A percentile compares a stretch with the other conserved stretches of the same genome.
phyloP scores from a whole-genome alignment of 768 basidiomycete species.

The Kwoniella heveanensis region DNA sequence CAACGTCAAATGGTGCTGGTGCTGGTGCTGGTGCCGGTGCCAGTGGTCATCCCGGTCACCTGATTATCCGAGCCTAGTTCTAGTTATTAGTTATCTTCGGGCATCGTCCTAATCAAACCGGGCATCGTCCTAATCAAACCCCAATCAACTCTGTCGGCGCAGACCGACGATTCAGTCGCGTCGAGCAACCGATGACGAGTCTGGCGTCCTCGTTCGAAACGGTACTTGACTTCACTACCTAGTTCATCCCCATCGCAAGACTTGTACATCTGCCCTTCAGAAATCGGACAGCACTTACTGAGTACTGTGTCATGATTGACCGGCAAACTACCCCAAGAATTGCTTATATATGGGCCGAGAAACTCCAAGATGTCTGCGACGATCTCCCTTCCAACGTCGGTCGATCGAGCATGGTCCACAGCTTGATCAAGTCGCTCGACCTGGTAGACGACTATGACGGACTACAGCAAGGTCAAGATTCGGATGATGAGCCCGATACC shows the following conservation, averaged over 20 bases:
- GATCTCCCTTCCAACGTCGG: slow-evolving; percentile 42
- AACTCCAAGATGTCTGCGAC: slow-evolving; percentile 33
- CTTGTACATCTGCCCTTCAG: too few relatives aligned
- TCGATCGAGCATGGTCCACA: slow-evolving; percentile 48
- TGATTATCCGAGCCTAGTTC: not conserved
- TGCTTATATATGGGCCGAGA: slow-evolving; percentile 37
- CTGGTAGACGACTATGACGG: slow-evolving; percentile 20
- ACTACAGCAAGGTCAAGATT: not conserved
- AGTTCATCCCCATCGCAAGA: not conserved
- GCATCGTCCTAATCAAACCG: not conserved
- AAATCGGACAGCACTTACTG: too few relatives aligned
- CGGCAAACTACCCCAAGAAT: not conserved
- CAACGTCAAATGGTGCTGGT: too few relatives aligned
- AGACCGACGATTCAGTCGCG: not conserved
- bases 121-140: too few relatives aligned
- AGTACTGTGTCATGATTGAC: not conserved
- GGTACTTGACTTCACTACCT: too few relatives aligned
- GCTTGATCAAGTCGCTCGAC: slow-evolving; percentile 31
- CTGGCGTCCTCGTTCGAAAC: too few relatives aligned
- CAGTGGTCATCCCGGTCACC: not conserved
- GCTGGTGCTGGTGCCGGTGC: not conserved
- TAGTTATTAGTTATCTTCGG: too few relatives aligned
- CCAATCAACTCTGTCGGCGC: too few relatives aligned
- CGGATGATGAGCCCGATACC: too few relatives aligned
- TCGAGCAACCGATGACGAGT: not conserved